Percentiles rank a stretch among this genome's conserved stretches.
phyloP scores from a whole-genome alignment of 805 yeast species.

The Candida pseudoglaebosa region DNA sequence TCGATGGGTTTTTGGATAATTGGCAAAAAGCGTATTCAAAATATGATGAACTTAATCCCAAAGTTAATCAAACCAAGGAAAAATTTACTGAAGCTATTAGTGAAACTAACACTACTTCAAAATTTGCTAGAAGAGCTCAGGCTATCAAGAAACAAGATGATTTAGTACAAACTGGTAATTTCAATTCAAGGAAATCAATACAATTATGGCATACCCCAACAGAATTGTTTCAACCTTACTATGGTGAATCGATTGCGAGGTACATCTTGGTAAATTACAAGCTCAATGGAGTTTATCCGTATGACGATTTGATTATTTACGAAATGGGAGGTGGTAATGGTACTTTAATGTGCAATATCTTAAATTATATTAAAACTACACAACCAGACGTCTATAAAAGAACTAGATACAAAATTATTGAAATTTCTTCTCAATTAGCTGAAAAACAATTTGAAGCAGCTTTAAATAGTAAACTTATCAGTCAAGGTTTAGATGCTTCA shows the following conservation, averaged over 20 bases:
- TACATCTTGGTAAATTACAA: constrained; percentile 71
- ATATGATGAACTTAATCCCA: constrained; percentile 35
- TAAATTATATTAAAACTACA: constrained; percentile 55
- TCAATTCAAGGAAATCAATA: constrained; percentile 33
- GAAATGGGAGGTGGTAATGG: constrained; percentile 94
- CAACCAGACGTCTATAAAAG: constrained; percentile 72
- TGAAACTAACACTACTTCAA: constrained; percentile 14
- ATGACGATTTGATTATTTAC: constrained; percentile 67
- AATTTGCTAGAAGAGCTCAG: constrained; percentile 26
- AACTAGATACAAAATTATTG: constrained; percentile 68
- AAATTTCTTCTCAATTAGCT: constrained; percentile 63
- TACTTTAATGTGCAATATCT: constrained; percentile 71
- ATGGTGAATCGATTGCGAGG: constrained; percentile 83
- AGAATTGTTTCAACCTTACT: constrained; percentile 76
- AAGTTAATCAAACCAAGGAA: constrained; percentile 10
- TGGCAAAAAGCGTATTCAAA: constrained; percentile 64
- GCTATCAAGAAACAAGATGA: constrained; percentile 23
- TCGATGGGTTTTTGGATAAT: constrained; percentile 63
- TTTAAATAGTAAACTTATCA: constrained; percentile 26
- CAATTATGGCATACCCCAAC: constrained; percentile 92
- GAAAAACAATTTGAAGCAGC: constrained; percentile 47
- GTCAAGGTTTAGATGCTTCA: constrained; percentile 46
- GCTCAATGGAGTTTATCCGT: constrained; percentile 59
- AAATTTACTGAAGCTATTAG: constrained; percentile 8
- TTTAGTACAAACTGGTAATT: constrained; percentile 11